phyloP scores from a whole-genome alignment of 163 green algal species.

The Chlorella variabilis region DNA sequence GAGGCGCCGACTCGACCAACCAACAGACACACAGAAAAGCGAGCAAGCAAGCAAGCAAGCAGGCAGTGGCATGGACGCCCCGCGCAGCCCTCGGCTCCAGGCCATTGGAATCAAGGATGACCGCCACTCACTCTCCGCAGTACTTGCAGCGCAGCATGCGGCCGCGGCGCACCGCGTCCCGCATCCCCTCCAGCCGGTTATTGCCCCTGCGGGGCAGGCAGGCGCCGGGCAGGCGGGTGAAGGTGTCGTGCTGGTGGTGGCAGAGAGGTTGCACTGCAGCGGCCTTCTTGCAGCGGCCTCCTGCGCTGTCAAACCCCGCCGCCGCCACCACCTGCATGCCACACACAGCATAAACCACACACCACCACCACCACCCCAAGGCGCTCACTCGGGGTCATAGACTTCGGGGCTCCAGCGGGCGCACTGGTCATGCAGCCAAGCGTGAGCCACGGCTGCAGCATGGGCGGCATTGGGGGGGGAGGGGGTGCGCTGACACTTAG shows the following conservation, averaged over 20 bases:
- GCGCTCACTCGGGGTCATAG: constrained; percentile 32
- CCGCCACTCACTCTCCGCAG: constrained; percentile 44
- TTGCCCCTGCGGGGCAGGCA: constrained; percentile 33
- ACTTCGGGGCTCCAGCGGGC: constrained; percentile 67
- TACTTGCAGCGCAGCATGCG: constrained; percentile 65
- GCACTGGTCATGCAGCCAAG: constrained; percentile 69
- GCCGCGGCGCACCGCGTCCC: constrained; percentile 59
- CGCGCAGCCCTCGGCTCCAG: too few species aligned
- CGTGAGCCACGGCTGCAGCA: constrained; percentile 36
- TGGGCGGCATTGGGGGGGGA: background rate
- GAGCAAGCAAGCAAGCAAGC: too few species aligned
- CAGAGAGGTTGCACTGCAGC: background rate
- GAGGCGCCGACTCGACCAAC: too few species aligned
- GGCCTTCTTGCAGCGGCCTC: background rate
- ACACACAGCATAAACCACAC: too few species aligned
- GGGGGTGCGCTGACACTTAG: background rate
- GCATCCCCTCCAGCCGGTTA: constrained; percentile 44
- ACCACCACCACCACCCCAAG: too few species aligned
- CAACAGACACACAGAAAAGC: too few species aligned
- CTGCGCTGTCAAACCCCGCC: background rate
- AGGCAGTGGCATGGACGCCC: too few species aligned
- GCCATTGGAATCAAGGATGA: too few species aligned
- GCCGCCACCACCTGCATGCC: too few species aligned
- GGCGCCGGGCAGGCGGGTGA: background rate
- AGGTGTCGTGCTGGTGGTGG: background rate